phyloP scores from a whole-genome alignment of 2,329 filamentous ascomycete genomes.

The Herpotrichia juniperi region DNA sequence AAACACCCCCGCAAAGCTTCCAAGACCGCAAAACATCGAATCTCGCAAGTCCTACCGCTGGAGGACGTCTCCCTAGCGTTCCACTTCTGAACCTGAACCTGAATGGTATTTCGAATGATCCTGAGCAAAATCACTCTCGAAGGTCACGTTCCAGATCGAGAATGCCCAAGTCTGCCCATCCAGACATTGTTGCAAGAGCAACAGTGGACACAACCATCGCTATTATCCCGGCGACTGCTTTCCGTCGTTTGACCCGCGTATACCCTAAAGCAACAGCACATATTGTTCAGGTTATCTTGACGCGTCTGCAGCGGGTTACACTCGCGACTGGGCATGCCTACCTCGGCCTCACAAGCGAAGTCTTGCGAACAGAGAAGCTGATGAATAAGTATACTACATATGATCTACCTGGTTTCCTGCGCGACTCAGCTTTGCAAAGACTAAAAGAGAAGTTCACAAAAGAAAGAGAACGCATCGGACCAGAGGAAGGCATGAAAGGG shows the following conservation, averaged over 20 bases:
- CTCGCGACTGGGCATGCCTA: constrained; percentile 95
- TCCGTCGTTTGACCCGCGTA: constrained; percentile 86
- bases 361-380: constrained; percentile 87
- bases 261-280: constrained; percentile 97
- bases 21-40: constrained; percentile 36
- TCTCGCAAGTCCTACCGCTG: constrained; percentile 42
- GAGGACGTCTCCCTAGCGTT: constrained; percentile 60
- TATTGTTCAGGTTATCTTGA: constrained; percentile 96
- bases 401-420: constrained; percentile 87
- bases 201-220: constrained; percentile 97
- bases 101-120: constrained; percentile 31
- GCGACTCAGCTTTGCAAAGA: constrained; percentile 80
- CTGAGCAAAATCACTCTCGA: constrained; percentile 16
- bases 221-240: constrained; percentile 96
- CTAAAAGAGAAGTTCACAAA: constrained; percentile 91
- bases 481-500: constrained; percentile 85
- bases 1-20: constrained; percentile 19
- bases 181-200: constrained; percentile 94
- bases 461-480: constrained; percentile 80
- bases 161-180: constrained; percentile 79
- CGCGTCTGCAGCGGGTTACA: constrained; percentile 91
- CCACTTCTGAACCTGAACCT: constrained; percentile 76
- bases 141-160: constrained; percentile 38
- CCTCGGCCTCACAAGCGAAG: constrained; percentile 87
- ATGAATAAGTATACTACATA: constrained; percentile 94